Evolutionary conservation across 306 rosid species (phyloP), one percentile per base, ranked within the genome.

Genomic region (Fagus crenata): DNA sequence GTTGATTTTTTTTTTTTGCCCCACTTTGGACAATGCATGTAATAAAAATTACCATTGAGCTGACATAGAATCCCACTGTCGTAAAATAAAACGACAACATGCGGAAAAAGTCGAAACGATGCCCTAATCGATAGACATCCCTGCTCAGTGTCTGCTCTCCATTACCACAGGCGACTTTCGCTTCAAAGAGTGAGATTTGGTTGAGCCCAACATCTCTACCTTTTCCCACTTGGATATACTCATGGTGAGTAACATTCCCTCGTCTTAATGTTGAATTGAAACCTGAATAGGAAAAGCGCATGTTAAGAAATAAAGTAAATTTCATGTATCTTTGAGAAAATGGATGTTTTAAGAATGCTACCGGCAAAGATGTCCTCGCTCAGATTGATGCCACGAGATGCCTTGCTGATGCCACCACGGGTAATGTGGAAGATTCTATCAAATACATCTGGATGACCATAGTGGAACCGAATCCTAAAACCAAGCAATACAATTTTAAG

Each of bases 321-420:
- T 42, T 9, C 65, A 68, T 41, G 70, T 59, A 8, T 67, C 41
- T 17, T 68, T 69, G 68, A 67, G 67, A 35, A 46, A 53, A 58
- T 53, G 70, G 56, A 72, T 74, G 73, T 60, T 78, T 76, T 55
- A 68, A 75, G 73, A 86, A 80, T 67, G 63, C 61, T 88, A 92
- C 99, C 99, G 22, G 99, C 97, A 92, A 95, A 95, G 77, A 95
- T 95, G 79, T 95, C 99, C 87, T 95, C 99, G 53, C 99, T 95
- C 74, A 95, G 85, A 81, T 95, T 89, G 92, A 95, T 87, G 79
- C 91, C 97, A 76, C 91, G 88, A 75, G 99, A 95, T 82, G 99
- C 99, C 86, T 95, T 95, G 86, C 99, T 95, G n/a, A 92, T 88
- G 64, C 99, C 99, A 79, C 99, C 99, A 64, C 99, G 99, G 70